Evolutionary conservation across 495 filamentous ascomycete species (phyloP).

Genomic region (Bathelium albidoporum): DNA sequence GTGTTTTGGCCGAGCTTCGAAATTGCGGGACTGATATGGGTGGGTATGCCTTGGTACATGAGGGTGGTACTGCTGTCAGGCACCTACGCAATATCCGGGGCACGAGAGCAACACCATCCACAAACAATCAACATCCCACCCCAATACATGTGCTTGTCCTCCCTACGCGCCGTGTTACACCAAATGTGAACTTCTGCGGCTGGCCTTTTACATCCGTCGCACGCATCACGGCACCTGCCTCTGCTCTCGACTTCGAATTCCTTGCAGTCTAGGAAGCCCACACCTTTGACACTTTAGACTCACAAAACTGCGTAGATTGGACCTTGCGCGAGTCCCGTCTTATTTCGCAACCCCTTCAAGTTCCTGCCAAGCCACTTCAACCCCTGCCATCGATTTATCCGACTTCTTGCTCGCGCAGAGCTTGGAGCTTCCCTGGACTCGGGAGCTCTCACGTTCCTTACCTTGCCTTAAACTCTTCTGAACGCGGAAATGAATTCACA

Average conservation of each 20-base stretch:
- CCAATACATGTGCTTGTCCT: not conserved
- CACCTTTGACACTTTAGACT: not conserved
- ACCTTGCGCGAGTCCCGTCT: not conserved
- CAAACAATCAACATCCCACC: not conserved
- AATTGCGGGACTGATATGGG: not conserved
- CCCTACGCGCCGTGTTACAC: not conserved
- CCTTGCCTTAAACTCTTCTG: not conserved
- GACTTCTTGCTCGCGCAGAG: not conserved
- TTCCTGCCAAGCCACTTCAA: not conserved
- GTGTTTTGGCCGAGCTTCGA: not conserved
- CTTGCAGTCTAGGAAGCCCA: not conserved
- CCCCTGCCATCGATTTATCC: not conserved
- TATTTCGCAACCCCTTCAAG: not conserved
- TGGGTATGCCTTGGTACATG: not conserved
- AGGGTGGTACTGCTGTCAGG: not conserved
- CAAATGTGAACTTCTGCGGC: not conserved
- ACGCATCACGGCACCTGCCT: not conserved
- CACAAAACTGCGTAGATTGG: not conserved
- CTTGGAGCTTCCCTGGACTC: not conserved
- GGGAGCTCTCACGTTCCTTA: not conserved
- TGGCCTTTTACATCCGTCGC: not conserved
- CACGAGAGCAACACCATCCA: constrained; percentile 1
- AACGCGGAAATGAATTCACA: constrained; percentile 51
- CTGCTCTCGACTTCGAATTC: not conserved
- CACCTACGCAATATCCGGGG: not conserved